Base-by-base conservation (phyloP, 202 grass and related monocot species). In the Eragrostis tef region DNA sequence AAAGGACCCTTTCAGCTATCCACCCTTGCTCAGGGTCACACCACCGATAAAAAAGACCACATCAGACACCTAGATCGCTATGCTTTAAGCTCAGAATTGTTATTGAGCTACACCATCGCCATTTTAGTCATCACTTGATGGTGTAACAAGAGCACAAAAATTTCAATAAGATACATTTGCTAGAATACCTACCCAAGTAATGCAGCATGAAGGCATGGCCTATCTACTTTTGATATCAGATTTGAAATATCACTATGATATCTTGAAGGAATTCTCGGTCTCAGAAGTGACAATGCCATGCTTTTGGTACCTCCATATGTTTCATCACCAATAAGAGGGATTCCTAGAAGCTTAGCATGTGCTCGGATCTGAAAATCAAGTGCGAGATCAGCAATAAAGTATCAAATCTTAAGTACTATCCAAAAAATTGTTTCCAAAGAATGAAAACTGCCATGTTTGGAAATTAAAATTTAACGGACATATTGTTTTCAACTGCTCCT, bases 291-390 rank as follows among this genome's bases (percentile, higher is more conserved):
- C n/a, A 91, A 20, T 57, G 87, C 87, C 90, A 90, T 87, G 83
- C 76, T 90, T 91, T 93, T 91, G 26, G 89, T 95, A 67, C 92
- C 96, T 79, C 96, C 92, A 67, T 99, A 95, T 13, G 90, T 90
- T 87, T 93, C 96, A 60, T 98, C 96, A 36, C 92, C 95, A 57
- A 98, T 81, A 22, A 95, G 82, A 42, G 92, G 95, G 58, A 85
- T 84, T 79, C 95, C 92, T 49, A 98, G 67, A 78, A 93, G 89
- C 73, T 90, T 95, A 24, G 96, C 92, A 85, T 98, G 95, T 5
- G 88, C 95, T 42, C 90, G 87, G 39, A 98, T 98, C 96, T 98
- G 67, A 88, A 84, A 75, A 59, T 44, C 31, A 50, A 8, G 12
- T 19, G 52, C 45, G 74, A 11, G 42, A 71, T 76, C 25, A 88